A percentile compares a stretch with the other conserved stretches of the same genome.
Evolutionary conservation across 78 protist genomes (phyloP).

Genomic region (Dictyostelium intermedium): DNA sequence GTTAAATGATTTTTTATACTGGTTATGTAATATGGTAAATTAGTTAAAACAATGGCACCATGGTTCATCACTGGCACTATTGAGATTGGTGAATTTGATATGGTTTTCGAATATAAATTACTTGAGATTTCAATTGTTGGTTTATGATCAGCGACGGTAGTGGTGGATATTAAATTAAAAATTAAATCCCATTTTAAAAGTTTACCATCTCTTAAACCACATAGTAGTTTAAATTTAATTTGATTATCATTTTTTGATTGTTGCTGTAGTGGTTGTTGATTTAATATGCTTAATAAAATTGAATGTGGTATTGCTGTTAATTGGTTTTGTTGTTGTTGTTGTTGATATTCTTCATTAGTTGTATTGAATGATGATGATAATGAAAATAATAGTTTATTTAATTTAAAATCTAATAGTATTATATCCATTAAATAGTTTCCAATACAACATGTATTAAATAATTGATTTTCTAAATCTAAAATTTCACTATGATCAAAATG

Average conservation of each 20-base stretch:
- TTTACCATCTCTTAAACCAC: constrained; percentile 42
- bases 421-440: constrained; percentile 30
- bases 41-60: neutral
- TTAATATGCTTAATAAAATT: constrained; percentile 5
- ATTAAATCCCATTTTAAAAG: constrained; percentile 25
- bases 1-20: constrained; percentile 11
- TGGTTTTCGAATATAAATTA: neutral
- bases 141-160: neutral
- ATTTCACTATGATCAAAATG: neutral
- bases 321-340: neutral
- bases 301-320: constrained; percentile 40
- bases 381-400: neutral
- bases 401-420: neutral
- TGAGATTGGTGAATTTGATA: constrained; percentile 27
- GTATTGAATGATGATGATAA: neutral
- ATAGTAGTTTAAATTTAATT: neutral
- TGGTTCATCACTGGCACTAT: neutral
- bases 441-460: neutral
- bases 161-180: neutral
- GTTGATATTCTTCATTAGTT: neutral
- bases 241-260: constrained; percentile 8
- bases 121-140: neutral
- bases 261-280: neutral
- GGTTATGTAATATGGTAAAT: constrained; percentile 26
- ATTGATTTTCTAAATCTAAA: neutral